Percentiles rank a stretch among this genome's conserved stretches.
Evolutionary conservation across 441 rosid genomes (phyloP).

Genomic region (Erodium moschatum): DNA sequence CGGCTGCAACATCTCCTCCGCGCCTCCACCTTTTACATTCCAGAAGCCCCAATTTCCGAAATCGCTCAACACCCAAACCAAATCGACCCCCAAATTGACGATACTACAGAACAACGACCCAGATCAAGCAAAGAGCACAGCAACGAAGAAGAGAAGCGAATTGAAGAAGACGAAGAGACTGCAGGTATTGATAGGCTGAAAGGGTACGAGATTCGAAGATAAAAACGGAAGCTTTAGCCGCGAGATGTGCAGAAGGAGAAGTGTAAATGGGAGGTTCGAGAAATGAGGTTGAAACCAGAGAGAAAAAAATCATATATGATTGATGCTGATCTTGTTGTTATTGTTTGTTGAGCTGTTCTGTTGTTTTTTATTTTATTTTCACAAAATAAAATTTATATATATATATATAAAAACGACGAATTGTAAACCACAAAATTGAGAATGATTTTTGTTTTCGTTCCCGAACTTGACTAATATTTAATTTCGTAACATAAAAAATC

Average conservation of each 20-base stretch:
- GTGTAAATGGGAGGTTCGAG: constrained; percentile 39
- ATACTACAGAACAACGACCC: background rate
- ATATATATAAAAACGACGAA: too few relatives aligned
- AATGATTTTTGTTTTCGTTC: too few relatives aligned
- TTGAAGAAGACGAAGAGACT: too few relatives aligned
- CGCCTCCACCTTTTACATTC: too few relatives aligned
- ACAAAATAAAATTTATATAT: too few relatives aligned
- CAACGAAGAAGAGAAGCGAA: background rate
- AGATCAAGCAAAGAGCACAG: background rate
- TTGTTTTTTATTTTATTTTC: too few relatives aligned
- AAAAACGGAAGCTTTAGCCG: constrained; percentile 11
- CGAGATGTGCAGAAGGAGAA: background rate
- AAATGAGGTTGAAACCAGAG: constrained; percentile 11
- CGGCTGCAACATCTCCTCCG: constrained; percentile 44
- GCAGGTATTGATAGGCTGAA: too few relatives aligned
- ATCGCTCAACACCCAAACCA: background rate
- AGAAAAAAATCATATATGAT: constrained; percentile 19
- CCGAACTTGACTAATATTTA: too few relatives aligned
- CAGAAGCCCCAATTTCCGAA: background rate
- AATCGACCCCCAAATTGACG: background rate
- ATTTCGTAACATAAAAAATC: too few relatives aligned
- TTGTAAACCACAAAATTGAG: too few relatives aligned
- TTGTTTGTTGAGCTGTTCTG: background rate
- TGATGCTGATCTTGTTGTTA: constrained; percentile 18
- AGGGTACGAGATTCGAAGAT: background rate